Conservation (phyloP, 768 basidiomycete species). For the Gyrodon lividus region DNA sequence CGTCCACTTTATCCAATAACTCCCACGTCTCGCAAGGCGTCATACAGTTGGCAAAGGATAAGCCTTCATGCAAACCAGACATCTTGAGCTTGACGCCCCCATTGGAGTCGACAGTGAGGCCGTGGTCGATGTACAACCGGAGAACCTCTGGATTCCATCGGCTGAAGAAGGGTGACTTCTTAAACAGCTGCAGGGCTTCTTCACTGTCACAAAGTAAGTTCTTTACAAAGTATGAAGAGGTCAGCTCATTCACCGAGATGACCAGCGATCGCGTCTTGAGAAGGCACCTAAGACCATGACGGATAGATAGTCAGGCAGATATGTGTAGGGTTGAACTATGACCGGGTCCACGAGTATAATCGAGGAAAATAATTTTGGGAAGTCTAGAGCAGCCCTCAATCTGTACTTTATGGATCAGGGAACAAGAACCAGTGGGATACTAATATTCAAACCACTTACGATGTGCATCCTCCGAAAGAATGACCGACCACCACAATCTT, state of each 20-base stretch:
- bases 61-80: slow-evolving; percentile 62
- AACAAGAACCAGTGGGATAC: not conserved
- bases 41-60: slow-evolving; percentile 52
- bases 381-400: slow-evolving; percentile 59
- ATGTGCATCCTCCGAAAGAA: slow-evolving; percentile 78
- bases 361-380: slow-evolving; percentile 66
- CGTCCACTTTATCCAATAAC: slow-evolving; percentile 25
- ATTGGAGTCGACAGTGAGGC: slow-evolving; percentile 35
- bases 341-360: slow-evolving; percentile 82
- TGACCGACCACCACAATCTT: slow-evolving; percentile 76
- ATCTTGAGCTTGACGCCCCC: slow-evolving; percentile 61
- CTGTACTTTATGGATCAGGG: slow-evolving; percentile 33
- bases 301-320: not conserved
- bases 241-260: slow-evolving; percentile 44
- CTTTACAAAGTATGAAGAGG: not conserved
- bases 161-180: slow-evolving; percentile 61
- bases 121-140: slow-evolving; percentile 58
- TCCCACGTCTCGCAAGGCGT: slow-evolving; percentile 27
- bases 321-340: slow-evolving; percentile 34
- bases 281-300: slow-evolving; percentile 45
- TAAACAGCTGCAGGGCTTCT: slow-evolving; percentile 54
- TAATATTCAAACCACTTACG: slow-evolving; percentile 44
- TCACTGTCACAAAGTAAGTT: slow-evolving; percentile 39
- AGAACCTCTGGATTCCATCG: slow-evolving; percentile 69
- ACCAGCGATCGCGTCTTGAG: slow-evolving; percentile 60